Evolutionary conservation across 1,139 yeast species (phyloP), one percentile per base, ranked within the genome.

Genomic region (Yamadazyma sp.): DNA sequence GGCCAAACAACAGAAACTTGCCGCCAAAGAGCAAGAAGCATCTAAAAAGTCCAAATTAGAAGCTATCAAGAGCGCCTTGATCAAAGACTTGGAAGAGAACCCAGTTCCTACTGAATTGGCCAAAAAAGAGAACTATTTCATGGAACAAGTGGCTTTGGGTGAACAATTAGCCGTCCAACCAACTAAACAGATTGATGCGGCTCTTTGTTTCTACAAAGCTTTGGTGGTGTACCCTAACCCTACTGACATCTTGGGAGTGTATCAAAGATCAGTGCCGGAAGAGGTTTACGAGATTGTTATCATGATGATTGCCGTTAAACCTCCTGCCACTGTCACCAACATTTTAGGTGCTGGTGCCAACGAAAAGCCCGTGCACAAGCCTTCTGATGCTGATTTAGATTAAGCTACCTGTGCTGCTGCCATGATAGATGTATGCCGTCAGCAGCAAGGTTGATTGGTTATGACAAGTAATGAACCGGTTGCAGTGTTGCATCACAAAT

Each of bases 171-270:
- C 83, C 40, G 61, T 67, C 34, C 59, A 69, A 30, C 80, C 85
- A 46, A 80, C 77, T 45, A 70, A 73, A 52, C 83, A 82, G 60
- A 64, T 83, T 46, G 87, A 82, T 42, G 84, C 96, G 31, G 97
- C 97, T 30, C 71, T 89, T 51, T 79, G 86, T 52, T 92, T 89
- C 76, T 92, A 92, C 77, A 86, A 89, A 64, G 97, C 97, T n/a
- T 75, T 92, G 58, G 79, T 87, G 26, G 90, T 89, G 36, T 92
- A 90, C 64, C 97, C 98, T 45, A 86, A 86, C 64, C 98, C 97
- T 41, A 84, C 94, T 42, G 96, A 88, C 52, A 78, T 92, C 52
- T 75, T 92, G 60, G 84, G 84, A 33, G 82, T 92, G 54, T 90
- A 87, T 68, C 96, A 90, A 70, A 85, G 85, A 71, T 79, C 90